Conservation (phyloP, 257 asterid genomes). For the Henckelia pumila region DNA sequence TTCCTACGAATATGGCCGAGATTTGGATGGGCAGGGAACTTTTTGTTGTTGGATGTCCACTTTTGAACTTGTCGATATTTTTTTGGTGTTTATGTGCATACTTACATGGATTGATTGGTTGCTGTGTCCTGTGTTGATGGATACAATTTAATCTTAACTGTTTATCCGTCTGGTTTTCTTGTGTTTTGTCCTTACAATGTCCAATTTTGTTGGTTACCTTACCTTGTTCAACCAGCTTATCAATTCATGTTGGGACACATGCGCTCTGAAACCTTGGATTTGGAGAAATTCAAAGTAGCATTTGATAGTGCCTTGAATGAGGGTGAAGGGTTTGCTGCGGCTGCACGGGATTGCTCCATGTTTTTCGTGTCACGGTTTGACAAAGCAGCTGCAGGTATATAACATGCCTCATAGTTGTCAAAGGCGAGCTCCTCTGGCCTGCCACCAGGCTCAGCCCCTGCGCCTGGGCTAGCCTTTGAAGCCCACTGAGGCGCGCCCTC, state of each 20-base stretch:
- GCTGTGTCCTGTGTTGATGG: background rate
- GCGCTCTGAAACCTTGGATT: constrained; percentile 68
- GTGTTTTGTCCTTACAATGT: constrained; percentile 6
- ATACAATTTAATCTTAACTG: constrained; percentile 7
- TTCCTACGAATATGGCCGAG: background rate
- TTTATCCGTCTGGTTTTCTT: background rate
- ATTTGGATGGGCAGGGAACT: background rate
- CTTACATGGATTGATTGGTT: background rate
- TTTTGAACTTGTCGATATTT: background rate
- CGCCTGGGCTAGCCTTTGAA: too few species aligned
- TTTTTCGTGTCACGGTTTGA: constrained; percentile 52
- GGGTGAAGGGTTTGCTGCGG: constrained; percentile 78
- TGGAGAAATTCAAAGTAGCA: constrained; percentile 70
- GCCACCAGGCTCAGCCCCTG: too few species aligned
- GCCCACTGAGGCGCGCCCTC: too few species aligned
- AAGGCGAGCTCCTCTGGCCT: too few species aligned
- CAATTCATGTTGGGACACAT: constrained; percentile 87
- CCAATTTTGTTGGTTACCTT: constrained; percentile 22
- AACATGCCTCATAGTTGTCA: constrained; percentile 17
- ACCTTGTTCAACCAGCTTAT: constrained; percentile 96
- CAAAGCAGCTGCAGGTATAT: constrained; percentile 67
- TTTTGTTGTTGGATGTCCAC: background rate
- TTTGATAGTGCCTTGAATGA: constrained; percentile 61
- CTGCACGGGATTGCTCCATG: constrained; percentile 71
- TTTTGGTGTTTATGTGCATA: background rate